A percentile compares a stretch with the other conserved stretches of the same genome.
These are phyloP conservation scores for Tanozyma kutaoensis DNA, from an alignment of 805 yeast genomes.

Conservation along the genomic window DNA sequence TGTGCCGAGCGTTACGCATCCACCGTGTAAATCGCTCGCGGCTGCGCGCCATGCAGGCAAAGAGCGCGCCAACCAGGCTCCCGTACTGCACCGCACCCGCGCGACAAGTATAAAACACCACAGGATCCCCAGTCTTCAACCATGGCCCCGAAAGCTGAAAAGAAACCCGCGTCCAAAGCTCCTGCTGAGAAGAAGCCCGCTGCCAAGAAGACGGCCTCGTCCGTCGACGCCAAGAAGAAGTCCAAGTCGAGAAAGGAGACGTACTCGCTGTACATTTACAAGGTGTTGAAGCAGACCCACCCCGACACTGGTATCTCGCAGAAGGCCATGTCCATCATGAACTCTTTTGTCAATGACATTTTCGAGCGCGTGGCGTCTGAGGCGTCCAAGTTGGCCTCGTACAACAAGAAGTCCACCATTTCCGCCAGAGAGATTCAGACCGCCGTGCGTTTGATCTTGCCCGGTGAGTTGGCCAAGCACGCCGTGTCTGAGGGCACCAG, in stretches of 20 bases:
- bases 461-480: slow-evolving; percentile 98
- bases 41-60: too few species aligned
- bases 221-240: slow-evolving; percentile 80
- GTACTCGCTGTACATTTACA: slow-evolving; percentile 95
- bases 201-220: slow-evolving; percentile 66
- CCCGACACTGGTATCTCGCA: slow-evolving; percentile 99
- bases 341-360: slow-evolving; percentile 95
- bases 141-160: slow-evolving; percentile 39
- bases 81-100: too few species aligned
- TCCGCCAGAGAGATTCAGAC: slow-evolving; percentile 98
- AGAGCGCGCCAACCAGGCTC: too few species aligned
- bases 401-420: slow-evolving; percentile 96
- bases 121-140: too few species aligned
- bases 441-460: slow-evolving; percentile 94
- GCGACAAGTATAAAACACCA: too few species aligned
- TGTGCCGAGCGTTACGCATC: too few species aligned
- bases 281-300: slow-evolving; percentile 96
- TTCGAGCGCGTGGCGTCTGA: slow-evolving; percentile 97
- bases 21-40: too few species aligned
- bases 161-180: slow-evolving; percentile 88
- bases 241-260: slow-evolving; percentile 95
- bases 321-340: slow-evolving; percentile 97
- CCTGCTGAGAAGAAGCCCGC: slow-evolving; percentile 92
- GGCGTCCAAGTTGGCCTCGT: slow-evolving; percentile 97
- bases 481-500: slow-evolving; percentile 98